A percentile compares a stretch with the other conserved stretches of the same genome.
phyloP scores from a whole-genome alignment of 768 basidiomycete species.

The Boletus subparvulus region DNA sequence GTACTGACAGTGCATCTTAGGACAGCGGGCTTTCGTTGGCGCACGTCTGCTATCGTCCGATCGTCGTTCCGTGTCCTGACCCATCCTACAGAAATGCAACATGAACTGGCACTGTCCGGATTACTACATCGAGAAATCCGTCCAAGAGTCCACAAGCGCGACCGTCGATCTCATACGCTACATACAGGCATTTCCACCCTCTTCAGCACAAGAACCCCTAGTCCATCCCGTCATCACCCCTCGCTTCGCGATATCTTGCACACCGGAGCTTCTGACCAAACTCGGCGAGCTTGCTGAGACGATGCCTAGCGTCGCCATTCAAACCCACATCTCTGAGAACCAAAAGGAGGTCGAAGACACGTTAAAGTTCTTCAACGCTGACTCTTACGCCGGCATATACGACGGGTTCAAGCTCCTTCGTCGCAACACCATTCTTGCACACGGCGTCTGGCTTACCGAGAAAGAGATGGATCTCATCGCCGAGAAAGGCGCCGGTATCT shows the following conservation, averaged over 20 bases:
- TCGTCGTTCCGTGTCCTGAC: constrained; percentile 2
- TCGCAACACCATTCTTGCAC: constrained; percentile 81
- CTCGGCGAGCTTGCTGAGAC: constrained; percentile 60
- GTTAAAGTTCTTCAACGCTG: constrained; percentile 61
- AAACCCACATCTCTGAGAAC: constrained; percentile 94
- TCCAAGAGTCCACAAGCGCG: constrained; percentile 54
- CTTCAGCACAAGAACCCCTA: constrained; percentile 46
- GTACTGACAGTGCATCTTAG: constrained; percentile 34
- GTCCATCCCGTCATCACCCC: constrained; percentile 92
- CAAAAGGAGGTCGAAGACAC: constrained; percentile 66
- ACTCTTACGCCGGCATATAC: constrained; percentile 79
- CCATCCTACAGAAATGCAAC: constrained; percentile 32
- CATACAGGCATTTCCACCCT: constrained; percentile 55
- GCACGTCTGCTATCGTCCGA: constrained; percentile 43
- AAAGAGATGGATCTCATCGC: constrained; percentile 74
- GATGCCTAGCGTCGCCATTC: constrained; percentile 69
- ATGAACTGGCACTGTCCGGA: constrained; percentile 63
- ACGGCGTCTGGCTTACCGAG: constrained; percentile 77
- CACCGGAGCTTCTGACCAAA: constrained; percentile 58
- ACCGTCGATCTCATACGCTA: constrained; percentile 68
- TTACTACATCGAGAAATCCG: constrained; percentile 68
- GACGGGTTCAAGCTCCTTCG: constrained; percentile 75
- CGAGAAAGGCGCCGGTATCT: constrained; percentile 65
- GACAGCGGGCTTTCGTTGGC: constrained; percentile 84
- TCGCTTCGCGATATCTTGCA: constrained; percentile 93